Evolutionary conservation across 2,329 filamentous ascomycete genomes (phyloP).

Genomic region (Diaporthe vexans): DNA sequence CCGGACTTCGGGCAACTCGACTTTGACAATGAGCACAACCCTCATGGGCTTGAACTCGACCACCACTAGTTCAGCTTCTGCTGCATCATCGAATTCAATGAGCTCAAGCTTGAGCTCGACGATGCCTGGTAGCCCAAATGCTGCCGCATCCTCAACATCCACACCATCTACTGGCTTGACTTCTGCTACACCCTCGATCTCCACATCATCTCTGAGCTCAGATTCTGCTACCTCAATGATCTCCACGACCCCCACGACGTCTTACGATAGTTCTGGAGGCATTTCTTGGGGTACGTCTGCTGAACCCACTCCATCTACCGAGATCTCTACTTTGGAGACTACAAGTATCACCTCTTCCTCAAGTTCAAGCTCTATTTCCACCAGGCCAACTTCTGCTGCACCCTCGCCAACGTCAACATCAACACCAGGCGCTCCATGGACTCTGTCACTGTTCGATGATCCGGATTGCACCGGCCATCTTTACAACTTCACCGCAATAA

Average conservation of each 20-base stretch:
- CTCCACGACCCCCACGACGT: not conserved
- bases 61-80: not conserved
- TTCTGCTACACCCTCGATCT: too few relatives aligned
- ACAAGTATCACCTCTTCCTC: too few relatives aligned
- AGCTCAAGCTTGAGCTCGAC: too few relatives aligned
- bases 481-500: not conserved
- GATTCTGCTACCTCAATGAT: not conserved
- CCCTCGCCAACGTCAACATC: not conserved
- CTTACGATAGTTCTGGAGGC: not conserved
- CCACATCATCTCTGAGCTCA: too few relatives aligned
- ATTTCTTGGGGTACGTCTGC: too few relatives aligned
- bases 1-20: not conserved
- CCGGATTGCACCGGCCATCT: not conserved
- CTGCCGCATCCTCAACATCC: too few relatives aligned
- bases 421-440: not conserved
- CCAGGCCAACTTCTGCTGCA: not conserved
- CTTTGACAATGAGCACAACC: not conserved
- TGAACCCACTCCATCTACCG: too few relatives aligned
- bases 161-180: too few relatives aligned
- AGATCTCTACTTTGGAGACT: too few relatives aligned
- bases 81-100: not conserved
- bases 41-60: not conserved
- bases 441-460: not conserved
- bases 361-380: too few relatives aligned
- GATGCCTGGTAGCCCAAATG: too few relatives aligned